Evolutionary conservation across 208 protist species (phyloP), one percentile per base, ranked within the genome.

Genomic region (Leishmania tropica): DNA sequence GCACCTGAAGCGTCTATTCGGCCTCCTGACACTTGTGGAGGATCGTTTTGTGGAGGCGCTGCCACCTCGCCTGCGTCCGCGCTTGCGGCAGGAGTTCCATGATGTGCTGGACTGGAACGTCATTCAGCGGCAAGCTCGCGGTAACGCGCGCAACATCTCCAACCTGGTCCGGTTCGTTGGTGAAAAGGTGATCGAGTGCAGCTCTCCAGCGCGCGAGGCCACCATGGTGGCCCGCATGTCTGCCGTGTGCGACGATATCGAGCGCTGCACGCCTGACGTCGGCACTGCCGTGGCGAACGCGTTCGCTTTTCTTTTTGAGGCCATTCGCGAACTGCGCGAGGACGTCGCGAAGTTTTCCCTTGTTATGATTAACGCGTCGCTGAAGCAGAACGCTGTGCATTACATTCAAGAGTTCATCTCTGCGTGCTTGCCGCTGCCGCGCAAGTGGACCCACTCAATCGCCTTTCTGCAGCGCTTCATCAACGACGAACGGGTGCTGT

Each of bases 21-120:
- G 75, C 10, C 79, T 96, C 60, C 84, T 97, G 65, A 54, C 78
- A 7, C 77, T 88, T 58, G 88, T 95, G 56, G 86, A 92, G 78
- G 86, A 93, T 40, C 80, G 85, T 68, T 86, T 97, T 28, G 68
- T 96, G 19, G 89, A 92, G 24, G 92, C 91, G 40, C 75, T 97
- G 76, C 94, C 94, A 24, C 81, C 86, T n/a, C 88, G 91, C 28
- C 84, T 95, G 47, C 90, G 90, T 21, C 79, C 85, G 31, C 89
- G 85, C 2, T 80, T 92, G 42, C 85, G 88, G 73, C 88, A 95
- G 85, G 89, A 97, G 86, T 87, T 96, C 31, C 90, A 91, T 65
- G 92, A 95, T 75, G 92, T 92, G 53, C 56, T 97, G 24, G 94
- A 95, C 87, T 97, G 92, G 92, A 88, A 83, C 47, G 81, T 89